phyloP scores from a whole-genome alignment of 331 rosid genomes.

The Prunus yedoensis region DNA sequence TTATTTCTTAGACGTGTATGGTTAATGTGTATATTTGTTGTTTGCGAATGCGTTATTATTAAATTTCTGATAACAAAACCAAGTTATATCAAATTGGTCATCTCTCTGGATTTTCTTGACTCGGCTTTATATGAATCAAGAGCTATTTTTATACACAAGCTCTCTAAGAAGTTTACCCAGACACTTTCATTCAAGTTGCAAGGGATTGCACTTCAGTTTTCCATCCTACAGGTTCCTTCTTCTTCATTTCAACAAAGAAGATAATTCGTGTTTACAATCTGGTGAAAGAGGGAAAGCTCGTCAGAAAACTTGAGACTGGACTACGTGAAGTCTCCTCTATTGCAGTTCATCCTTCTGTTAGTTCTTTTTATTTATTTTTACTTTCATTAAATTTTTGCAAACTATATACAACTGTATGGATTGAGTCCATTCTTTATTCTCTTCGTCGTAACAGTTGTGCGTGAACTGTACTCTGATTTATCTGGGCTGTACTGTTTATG shows the following conservation, averaged over 20 bases:
- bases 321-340: constrained; percentile 84
- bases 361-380: constrained; percentile 1
- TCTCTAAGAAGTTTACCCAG: constrained; percentile 77
- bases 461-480: constrained; percentile 10
- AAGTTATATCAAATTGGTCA: background rate
- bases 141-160: constrained; percentile 75
- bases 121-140: constrained; percentile 70
- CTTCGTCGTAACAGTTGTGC: constrained; percentile 4
- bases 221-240: constrained; percentile 77
- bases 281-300: constrained; percentile 45
- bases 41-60: background rate
- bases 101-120: constrained; percentile 56
- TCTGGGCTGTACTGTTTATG: constrained; percentile 23
- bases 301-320: constrained; percentile 83
- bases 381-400: background rate
- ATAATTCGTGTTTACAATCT: constrained; percentile 75
- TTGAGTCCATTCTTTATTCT: background rate
- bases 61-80: background rate
- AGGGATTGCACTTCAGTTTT: constrained; percentile 75
- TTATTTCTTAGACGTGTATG: background rate
- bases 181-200: constrained; percentile 73
- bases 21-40: background rate
- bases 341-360: constrained; percentile 95
- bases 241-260: constrained; percentile 77
- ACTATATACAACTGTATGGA: background rate